Base-by-base conservation (phyloP, 2,329 filamentous ascomycete genomes). In the Calonectria henricotiae region DNA sequence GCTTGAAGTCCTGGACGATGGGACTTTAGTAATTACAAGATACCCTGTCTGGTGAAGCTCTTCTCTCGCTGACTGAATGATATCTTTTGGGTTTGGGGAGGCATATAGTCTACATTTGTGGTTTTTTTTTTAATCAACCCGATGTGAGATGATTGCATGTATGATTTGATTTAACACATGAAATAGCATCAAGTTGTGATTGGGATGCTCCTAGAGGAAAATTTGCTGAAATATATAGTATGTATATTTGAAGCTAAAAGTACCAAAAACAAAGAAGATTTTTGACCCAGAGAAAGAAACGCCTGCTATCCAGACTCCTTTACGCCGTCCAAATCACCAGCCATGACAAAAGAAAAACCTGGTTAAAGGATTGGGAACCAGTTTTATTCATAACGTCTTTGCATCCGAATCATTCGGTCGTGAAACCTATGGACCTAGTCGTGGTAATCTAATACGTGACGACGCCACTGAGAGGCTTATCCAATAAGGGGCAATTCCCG, bases 1-100 rank as follows among this genome's bases (percentile, higher is more conserved):
- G 39, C 46, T 47, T 25, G 51, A 58, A 39, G 51, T 20, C 30
- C 32, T 39, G 51, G 51, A 32, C 32, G 13, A 23, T 25, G 51
- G 35, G 23, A 39, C 37, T 58, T 58, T 39, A 58, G 11, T 23
- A 58, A 58, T 39, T 58, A 58, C 51, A 55, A n/a, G 35, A 58
- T 58, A 39, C 20, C 30, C 32, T 39, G 15, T 37, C 5, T 39
- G 20, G 51, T 39, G 51, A 39, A 25, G 51, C 30, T 25, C 11
- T 20, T 37, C 15, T 39, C n/a, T 20, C 13, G 47, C 12, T 12
- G 32, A 25, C 51, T 12, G 32, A 25, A 35, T 8, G 12, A 9
- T 37, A 8, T 37, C 35, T 7, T 37, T 9, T 37, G 25, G 5
- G 46, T 30, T 6, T 9, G 17, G 20, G 15, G 7, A 5, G 27